Evolutionary conservation across 108 stramenopile species (phyloP).

Genomic region (Mediolabrus comicus): DNA sequence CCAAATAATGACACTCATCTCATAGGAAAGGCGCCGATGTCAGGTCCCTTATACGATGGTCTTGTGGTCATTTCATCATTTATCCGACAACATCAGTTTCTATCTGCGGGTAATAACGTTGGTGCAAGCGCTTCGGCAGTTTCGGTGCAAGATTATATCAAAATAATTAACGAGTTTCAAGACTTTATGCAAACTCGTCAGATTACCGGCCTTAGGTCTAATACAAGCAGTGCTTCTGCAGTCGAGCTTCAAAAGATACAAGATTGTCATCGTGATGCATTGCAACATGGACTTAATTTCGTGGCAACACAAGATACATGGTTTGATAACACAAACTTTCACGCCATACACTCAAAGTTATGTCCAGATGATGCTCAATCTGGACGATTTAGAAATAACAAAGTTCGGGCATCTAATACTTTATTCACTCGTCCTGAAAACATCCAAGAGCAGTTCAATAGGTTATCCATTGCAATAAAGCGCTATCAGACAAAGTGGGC

Average conservation of each 20-base stretch:
- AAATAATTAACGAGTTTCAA: background rate
- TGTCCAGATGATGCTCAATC: background rate
- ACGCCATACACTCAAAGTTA: background rate
- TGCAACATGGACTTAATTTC: background rate
- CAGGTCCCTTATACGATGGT: background rate
- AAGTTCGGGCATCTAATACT: background rate
- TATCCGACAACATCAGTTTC: background rate
- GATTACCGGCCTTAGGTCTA: background rate
- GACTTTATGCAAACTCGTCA: background rate
- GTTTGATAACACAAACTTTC: background rate
- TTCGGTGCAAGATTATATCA: background rate
- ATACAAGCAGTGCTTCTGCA: background rate
- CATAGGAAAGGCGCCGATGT: background rate
- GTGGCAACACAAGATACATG: background rate
- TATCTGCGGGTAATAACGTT: background rate
- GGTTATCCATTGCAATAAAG: background rate
- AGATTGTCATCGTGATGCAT: background rate
- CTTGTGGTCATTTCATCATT: background rate
- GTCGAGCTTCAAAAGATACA: background rate
- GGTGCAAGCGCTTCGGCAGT: background rate
- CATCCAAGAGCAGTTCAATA: background rate
- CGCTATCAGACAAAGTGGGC: background rate
- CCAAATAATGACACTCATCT: background rate
- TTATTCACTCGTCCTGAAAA: background rate
- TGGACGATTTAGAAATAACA: background rate